Conservation (phyloP, 306 rosid species). For the Prinsepia uniflora region DNA sequence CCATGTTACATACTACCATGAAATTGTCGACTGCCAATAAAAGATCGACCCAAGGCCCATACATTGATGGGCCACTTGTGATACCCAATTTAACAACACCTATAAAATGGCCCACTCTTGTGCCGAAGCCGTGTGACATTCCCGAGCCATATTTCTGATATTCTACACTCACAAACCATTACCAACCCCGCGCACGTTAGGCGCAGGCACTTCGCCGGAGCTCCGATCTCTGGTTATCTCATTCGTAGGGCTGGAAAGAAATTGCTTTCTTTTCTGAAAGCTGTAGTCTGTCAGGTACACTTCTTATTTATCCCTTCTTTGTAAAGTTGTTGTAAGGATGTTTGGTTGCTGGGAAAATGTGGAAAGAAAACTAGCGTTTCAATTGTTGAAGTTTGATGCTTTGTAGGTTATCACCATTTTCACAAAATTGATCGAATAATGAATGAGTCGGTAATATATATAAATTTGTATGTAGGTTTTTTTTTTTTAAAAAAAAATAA, state of each 20-base stretch:
- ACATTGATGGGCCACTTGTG: background rate
- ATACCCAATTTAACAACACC: background rate
- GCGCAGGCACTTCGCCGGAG: background rate
- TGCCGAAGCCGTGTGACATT: too few species aligned
- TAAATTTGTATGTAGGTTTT: background rate
- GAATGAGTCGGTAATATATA: background rate
- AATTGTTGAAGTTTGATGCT: background rate
- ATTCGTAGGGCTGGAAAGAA: too few species aligned
- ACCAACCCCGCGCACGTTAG: background rate
- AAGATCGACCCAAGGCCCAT: background rate
- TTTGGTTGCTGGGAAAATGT: conserved; percentile 6
- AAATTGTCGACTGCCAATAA: background rate
- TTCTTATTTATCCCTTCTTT: background rate
- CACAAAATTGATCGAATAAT: too few species aligned
- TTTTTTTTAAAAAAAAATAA: too few species aligned
- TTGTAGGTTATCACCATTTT: background rate
- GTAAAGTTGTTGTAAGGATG: background rate
- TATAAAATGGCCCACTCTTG: background rate
- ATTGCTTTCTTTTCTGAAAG: background rate
- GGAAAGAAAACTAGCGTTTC: background rate
- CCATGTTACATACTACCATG: background rate
- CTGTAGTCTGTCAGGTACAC: background rate
- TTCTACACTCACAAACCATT: background rate
- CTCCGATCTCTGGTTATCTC: background rate
- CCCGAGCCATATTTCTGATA: background rate